Evolutionary conservation across 106 monocot species (phyloP), one percentile per base, ranked within the genome.

Genomic region (Phalaenopsis aphrodite): DNA sequence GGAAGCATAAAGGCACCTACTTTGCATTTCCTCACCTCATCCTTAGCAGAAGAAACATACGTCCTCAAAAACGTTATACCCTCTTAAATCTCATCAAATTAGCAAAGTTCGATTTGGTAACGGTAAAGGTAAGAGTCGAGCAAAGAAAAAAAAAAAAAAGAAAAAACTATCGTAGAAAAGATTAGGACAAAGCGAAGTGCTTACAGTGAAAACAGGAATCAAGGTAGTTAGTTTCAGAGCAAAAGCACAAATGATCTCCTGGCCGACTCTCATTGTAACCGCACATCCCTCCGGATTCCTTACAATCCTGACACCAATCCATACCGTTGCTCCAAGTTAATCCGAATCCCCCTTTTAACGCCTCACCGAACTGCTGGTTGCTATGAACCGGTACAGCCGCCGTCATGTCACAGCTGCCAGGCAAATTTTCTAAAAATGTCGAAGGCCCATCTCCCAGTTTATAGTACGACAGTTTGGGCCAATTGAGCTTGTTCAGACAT

Each of bases 241-340:
- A 87, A 87, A 57, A 58, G 21, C 78, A 78, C 18, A 56, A 41
- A 0, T 56, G 78, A 56, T 39, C 78, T 19, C 14, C 2, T 1
- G 57, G 39, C 9, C 18, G 23, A 30, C n/a, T 19, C 8, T 2
- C 8, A 58, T 39, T 41, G 39, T 39, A 78, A 16, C 56, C 76
- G 49, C 76, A 76, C 14, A 23, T 24, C 21, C 76, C 76, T 48
- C 49, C 76, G 1, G 76, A 76, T 9, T 49, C 24, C 8, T 45
- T 24, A 49, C 76, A 76, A 11, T 19, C 76, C 19, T 76, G 23
- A 10, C 76, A 76, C 76, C 76, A 76, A 15, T 47, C 48, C 46
- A 46, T 2, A 49, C 21, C 19, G 41, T 41, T 16, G 17, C 4
- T 24, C 76, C 76, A 76, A 11, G 0, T 24, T n/a, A 76, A 49